Conservation (phyloP, 2,329 filamentous ascomycete genomes). For the Colletotrichum tamarilloi region DNA sequence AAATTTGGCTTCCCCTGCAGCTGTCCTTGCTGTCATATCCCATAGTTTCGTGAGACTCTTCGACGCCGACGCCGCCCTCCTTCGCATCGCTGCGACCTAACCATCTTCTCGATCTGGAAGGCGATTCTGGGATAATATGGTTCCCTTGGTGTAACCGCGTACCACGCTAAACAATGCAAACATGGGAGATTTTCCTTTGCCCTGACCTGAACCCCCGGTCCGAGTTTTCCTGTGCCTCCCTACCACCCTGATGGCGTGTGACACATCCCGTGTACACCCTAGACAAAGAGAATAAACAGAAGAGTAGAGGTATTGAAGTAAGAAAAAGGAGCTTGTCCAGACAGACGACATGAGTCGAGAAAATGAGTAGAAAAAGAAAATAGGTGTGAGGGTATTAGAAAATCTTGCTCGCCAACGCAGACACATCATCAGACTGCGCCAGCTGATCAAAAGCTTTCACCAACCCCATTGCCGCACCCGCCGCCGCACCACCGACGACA, state of each 20-base stretch:
- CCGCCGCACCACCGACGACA: conserved; percentile 50
- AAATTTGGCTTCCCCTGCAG: background rate
- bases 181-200: conserved; percentile 1
- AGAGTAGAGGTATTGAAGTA: background rate
- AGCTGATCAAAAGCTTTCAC: conserved; percentile 41
- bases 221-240: background rate
- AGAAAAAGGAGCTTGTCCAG: background rate
- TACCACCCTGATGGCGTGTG: background rate
- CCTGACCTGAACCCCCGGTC: background rate
- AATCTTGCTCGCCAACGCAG: conserved; percentile 21
- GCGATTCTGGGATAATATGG: background rate
- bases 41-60: background rate
- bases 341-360: background rate
- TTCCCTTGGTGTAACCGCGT: background rate
- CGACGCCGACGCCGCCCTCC: background rate
- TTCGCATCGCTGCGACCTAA: background rate
- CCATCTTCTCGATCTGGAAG: background rate
- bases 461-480: conserved; percentile 51
- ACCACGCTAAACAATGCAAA: conserved; percentile 25
- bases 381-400: conserved; percentile 2
- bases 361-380: background rate
- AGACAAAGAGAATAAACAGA: background rate
- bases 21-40: background rate
- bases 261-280: background rate
- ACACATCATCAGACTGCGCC: conserved; percentile 24